Percentiles rank a stretch among this genome's conserved stretches.
Evolutionary conservation across 2,329 filamentous ascomycete genomes (phyloP).

Genomic region (Phialophora expanda): DNA sequence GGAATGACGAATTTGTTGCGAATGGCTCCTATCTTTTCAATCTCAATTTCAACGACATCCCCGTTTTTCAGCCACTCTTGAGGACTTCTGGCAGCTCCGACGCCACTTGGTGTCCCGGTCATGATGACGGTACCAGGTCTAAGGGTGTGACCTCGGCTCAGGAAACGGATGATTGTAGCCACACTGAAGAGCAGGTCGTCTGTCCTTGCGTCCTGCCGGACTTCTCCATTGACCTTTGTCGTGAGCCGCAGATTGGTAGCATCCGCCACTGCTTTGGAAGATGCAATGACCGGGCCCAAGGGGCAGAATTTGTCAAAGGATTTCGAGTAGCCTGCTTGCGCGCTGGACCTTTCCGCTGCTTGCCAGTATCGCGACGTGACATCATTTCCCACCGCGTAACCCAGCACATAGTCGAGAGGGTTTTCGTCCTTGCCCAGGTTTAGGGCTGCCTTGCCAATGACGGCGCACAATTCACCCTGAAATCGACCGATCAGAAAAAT

Average conservation of each 20-base stretch:
- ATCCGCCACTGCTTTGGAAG: constrained; percentile 39
- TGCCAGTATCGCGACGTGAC: constrained; percentile 47
- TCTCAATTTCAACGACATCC: constrained; percentile 53
- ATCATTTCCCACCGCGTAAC: constrained; percentile 49
- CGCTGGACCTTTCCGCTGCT: constrained; percentile 9
- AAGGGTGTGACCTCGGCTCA: constrained; percentile 47
- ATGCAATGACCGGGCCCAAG: constrained; percentile 58
- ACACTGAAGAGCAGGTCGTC: constrained; percentile 47
- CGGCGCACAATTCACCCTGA: no score
- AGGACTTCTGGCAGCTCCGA: constrained; percentile 38
- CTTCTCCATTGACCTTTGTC: constrained; percentile 46
- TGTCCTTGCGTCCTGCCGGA: constrained; percentile 46
- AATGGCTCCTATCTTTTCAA: constrained; percentile 55
- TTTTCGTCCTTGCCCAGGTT: background rate
- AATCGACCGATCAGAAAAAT: no score
- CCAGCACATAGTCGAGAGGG: constrained; percentile 44
- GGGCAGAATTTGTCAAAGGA: constrained; percentile 64
- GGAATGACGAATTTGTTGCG: constrained; percentile 42
- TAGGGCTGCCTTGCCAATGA: no score
- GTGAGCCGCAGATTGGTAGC: constrained; percentile 41
- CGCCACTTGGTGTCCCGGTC: constrained; percentile 46
- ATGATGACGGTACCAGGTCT: constrained; percentile 47
- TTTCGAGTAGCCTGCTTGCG: constrained; percentile 40
- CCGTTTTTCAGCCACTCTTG: constrained; percentile 46
- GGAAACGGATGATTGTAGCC: constrained; percentile 42